Percentiles rank a stretch among this genome's conserved stretches.
Evolutionary conservation across 176 grass and related monocot genomes (phyloP).

Genomic region (Carex cristatella): DNA sequence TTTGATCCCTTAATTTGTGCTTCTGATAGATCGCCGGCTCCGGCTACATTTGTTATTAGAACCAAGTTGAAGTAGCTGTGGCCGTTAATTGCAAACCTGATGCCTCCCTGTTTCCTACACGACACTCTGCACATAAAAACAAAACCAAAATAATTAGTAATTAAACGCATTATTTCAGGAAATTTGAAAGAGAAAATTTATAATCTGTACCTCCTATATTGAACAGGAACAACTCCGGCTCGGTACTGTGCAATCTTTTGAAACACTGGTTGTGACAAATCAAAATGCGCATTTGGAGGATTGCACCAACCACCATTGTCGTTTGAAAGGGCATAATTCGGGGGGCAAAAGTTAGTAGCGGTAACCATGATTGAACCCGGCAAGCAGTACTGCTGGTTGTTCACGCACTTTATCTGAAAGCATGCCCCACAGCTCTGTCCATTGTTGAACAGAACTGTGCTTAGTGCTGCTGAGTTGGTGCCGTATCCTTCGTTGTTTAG

Average conservation of each 20-base stretch:
- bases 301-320: constrained; percentile 68
- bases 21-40: constrained; percentile 53
- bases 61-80: constrained; percentile 79
- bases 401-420: constrained; percentile 47
- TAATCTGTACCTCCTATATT: constrained; percentile 43
- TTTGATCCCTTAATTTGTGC: constrained; percentile 40
- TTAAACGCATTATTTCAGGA: not conserved
- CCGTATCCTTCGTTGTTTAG: constrained; percentile 80
- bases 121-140: constrained; percentile 31
- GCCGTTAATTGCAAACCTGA: constrained; percentile 62
- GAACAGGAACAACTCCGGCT: constrained; percentile 55
- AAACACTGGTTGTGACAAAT: constrained; percentile 76
- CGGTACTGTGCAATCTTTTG: constrained; percentile 47
- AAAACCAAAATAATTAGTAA: not conserved
- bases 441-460: constrained; percentile 68
- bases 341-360: constrained; percentile 66
- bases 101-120: constrained; percentile 53
- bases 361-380: constrained; percentile 47
- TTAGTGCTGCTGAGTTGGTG: constrained; percentile 84
- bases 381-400: constrained; percentile 29
- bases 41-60: constrained; percentile 60
- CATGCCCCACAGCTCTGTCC: constrained; percentile 68
- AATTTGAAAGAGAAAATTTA: not conserved
- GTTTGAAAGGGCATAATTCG: constrained; percentile 45
- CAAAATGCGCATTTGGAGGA: constrained; percentile 60